Conservation (phyloP, 495 filamentous ascomycete species). For the Chaetomium fimeti region DNA sequence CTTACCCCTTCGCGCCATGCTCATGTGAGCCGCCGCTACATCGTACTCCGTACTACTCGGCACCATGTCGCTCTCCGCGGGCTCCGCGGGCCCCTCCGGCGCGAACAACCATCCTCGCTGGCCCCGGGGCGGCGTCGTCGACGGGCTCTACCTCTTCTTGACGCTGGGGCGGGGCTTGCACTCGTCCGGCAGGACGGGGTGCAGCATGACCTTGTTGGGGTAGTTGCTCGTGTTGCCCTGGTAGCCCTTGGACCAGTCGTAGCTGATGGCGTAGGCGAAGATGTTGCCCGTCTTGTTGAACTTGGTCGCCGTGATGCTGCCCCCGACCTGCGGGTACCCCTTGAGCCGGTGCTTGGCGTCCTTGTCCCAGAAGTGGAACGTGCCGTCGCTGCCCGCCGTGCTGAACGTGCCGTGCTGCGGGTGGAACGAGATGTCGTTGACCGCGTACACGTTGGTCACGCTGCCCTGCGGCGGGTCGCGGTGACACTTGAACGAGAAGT, state of each 20-base stretch:
- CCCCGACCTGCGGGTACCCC: conserved; percentile 84
- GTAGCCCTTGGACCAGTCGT: conserved; percentile 96
- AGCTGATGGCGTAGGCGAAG: conserved; percentile 90
- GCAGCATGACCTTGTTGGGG: conserved; percentile 87
- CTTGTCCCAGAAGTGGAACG: conserved; percentile 95
- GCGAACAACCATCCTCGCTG: not conserved
- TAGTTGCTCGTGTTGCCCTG: conserved; percentile 66
- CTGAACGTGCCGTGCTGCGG: conserved; percentile 83
- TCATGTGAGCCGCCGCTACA: too few species aligned
- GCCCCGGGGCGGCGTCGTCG: not conserved
- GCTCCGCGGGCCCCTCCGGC: not conserved
- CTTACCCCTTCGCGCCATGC: too few species aligned
- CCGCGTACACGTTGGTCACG: conserved; percentile 77
- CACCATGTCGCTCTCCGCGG: too few species aligned
- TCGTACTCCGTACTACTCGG: too few species aligned
- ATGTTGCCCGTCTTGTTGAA: conserved; percentile 82
- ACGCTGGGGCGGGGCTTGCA: conserved; percentile 44
- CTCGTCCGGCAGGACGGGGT: conserved; percentile 77
- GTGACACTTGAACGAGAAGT: conserved; percentile 97
- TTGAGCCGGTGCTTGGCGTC: conserved; percentile 88
- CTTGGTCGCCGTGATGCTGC: conserved; percentile 74
- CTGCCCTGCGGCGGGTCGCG: conserved; percentile 63
- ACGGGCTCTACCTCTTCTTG: conserved; percentile 41
- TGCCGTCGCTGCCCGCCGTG: conserved; percentile 88
- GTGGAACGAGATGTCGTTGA: conserved; percentile 94